phyloP scores from a whole-genome alignment of 768 basidiomycete species.

The Nevesoporus exiguus region DNA sequence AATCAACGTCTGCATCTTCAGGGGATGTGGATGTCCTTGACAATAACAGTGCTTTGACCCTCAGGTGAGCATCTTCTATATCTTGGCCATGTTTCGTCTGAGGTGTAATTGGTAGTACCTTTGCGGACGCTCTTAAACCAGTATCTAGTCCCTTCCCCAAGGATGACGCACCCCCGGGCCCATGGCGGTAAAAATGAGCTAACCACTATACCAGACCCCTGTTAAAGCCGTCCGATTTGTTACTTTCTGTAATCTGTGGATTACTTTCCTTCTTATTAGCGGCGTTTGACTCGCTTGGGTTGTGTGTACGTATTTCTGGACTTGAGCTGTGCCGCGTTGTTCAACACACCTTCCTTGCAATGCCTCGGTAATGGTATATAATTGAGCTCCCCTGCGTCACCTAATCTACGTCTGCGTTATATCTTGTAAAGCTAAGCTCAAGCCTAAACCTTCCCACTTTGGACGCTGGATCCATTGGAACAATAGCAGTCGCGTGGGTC shows the following conservation, averaged over 20 bases:
- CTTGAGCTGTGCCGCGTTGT: neutral
- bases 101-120: conserved; percentile 36
- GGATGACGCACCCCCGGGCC: conserved; percentile 38
- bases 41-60: conserved; percentile 39
- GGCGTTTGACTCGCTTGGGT: conserved; percentile 34
- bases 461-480: conserved; percentile 31
- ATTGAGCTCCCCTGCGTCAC: conserved; percentile 40
- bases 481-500: conserved; percentile 17
- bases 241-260: conserved; percentile 31
- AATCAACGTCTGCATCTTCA: conserved; percentile 33
- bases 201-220: conserved; percentile 34
- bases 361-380: conserved; percentile 34
- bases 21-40: conserved; percentile 40
- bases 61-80: conserved; percentile 28
- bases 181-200: conserved; percentile 35
- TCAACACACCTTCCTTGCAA: conserved; percentile 7
- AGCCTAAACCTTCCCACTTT: conserved; percentile 35
- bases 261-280: conserved; percentile 32
- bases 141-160: conserved; percentile 44
- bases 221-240: conserved; percentile 43
- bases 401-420: conserved; percentile 36
- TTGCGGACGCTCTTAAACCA: conserved; percentile 43
- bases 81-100: neutral
- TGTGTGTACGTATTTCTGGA: conserved; percentile 25
- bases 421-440: conserved; percentile 30